Percentiles rank a stretch among this genome's conserved stretches.
These are phyloP conservation scores for Pyrus betulifolia DNA, from an alignment of 306 rosid genomes.

Conservation along the genomic window DNA sequence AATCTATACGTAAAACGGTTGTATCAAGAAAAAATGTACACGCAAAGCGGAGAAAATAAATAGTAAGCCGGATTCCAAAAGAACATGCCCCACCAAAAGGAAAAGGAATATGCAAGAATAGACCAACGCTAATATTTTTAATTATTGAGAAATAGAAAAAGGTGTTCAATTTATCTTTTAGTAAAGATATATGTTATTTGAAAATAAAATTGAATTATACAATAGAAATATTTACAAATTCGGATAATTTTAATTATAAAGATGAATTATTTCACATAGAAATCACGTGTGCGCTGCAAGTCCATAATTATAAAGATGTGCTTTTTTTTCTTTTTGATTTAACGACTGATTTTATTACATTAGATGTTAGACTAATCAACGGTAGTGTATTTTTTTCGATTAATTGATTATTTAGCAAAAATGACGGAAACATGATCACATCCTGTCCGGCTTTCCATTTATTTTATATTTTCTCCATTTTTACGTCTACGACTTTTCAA, in stretches of 20 bases:
- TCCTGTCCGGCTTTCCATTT: too few species aligned
- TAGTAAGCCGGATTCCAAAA: not conserved
- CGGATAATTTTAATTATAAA: not conserved
- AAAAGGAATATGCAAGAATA: not conserved
- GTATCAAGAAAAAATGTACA: too few species aligned
- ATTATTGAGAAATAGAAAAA: not conserved
- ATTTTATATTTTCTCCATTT: not conserved
- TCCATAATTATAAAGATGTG: not conserved
- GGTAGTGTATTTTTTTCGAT: too few species aligned
- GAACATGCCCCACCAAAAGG: not conserved
- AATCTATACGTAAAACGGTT: too few species aligned
- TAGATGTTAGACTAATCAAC: too few species aligned
- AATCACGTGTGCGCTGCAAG: not conserved
- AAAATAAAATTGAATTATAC: too few species aligned
- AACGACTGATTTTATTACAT: not conserved
- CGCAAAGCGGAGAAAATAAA: not conserved
- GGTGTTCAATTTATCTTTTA: too few species aligned
- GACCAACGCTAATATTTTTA: not conserved
- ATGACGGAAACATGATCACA: constrained; percentile 44
- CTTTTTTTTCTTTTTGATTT: not conserved
- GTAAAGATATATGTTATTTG: too few species aligned
- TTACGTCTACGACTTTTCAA: constrained; percentile 13
- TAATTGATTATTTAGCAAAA: not conserved
- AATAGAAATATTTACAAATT: not conserved
- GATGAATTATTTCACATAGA: not conserved